Evolutionary conservation across 495 filamentous ascomycete species (phyloP), one percentile per base, ranked within the genome.

Genomic region (Tuber indicum): DNA sequence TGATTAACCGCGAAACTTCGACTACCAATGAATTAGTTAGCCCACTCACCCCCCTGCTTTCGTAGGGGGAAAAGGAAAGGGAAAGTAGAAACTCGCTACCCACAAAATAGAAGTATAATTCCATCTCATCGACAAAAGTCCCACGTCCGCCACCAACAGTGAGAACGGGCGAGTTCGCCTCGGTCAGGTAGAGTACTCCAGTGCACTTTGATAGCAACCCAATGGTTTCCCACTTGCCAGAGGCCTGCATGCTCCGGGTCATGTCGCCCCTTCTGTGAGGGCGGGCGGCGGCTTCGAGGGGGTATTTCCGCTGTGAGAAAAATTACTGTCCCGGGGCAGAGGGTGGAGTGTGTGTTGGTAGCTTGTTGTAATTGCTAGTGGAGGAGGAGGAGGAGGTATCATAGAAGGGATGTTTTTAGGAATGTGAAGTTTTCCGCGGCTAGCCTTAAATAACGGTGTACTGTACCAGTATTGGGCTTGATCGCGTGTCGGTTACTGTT

Each of bases 401-500:
- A 32, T 32, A 32, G 32, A 1, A 47, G 71, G 72, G 32, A 80
- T 73, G 76, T 80, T 71, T 78, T 80, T 43, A 80, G 46, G 58
- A 78, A 80, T 26, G 78, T 72, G 6, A 73, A 73, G 70, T 32
- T 32, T 79, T 79, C 78, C 52, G 76, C 76, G 23, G 78, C 75
- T 32, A 80, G 70, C 21, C 49, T 73, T 43, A 76, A 80, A 47
- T 73, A 80, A 32, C 76, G 76, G 58, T 80, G 32, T 32, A 32
- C 32, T 32, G 32, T 32, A 32, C 32, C 32, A 32, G 79, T 39
- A 80, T 80, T 19, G 73, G 73, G n/a, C 75, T 43, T 72, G 78
- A 75, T n/a, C 76, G 76, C 23, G 78, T 76, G 73, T 80, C 78
- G 12, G 78, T 79, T 58, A 80, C 76, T 26, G 79, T 80, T 79